A percentile compares a stretch with the other conserved stretches of the same genome.
Evolutionary conservation across 805 yeast species (phyloP).

Genomic region (Priceomyces melissophilus): DNA sequence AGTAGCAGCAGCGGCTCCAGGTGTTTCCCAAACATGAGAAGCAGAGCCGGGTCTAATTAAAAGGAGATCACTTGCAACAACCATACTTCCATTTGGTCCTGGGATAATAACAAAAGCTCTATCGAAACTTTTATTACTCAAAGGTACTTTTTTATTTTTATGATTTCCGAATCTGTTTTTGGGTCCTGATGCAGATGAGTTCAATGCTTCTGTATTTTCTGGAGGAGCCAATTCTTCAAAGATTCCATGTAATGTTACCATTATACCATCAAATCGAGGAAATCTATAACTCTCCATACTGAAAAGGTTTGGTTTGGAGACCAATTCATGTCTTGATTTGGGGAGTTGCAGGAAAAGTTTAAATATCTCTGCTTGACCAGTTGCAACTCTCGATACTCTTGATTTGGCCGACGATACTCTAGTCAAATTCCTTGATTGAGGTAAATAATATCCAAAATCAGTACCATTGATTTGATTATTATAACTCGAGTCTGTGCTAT

Average conservation of each 20-base stretch:
- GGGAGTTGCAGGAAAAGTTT: constrained; percentile 68
- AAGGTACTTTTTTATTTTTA: constrained; percentile 30
- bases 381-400: constrained; percentile 55
- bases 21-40: constrained; percentile 51
- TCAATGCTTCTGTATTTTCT: constrained; percentile 26
- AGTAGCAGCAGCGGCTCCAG: constrained; percentile 3
- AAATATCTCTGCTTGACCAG: constrained; percentile 67
- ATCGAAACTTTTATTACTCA: constrained; percentile 76
- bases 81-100: constrained; percentile 61
- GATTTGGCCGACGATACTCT: constrained; percentile 55
- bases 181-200: constrained; percentile 7
- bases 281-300: constrained; percentile 76
- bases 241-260: constrained; percentile 79
- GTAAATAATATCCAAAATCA: constrained; percentile 63
- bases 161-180: constrained; percentile 15
- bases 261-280: constrained; percentile 71
- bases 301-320: constrained; percentile 59
- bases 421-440: constrained; percentile 73
- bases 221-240: constrained; percentile 69
- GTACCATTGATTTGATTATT: constrained; percentile 10
- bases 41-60: constrained; percentile 61
- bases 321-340: constrained; percentile 67
- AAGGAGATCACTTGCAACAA: constrained; percentile 85
- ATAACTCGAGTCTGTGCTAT: constrained; percentile 16
- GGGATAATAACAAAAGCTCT: constrained; percentile 76